Conservation (phyloP, 495 filamentous ascomycete genomes). For the Aspergillus olivimuriae region DNA sequence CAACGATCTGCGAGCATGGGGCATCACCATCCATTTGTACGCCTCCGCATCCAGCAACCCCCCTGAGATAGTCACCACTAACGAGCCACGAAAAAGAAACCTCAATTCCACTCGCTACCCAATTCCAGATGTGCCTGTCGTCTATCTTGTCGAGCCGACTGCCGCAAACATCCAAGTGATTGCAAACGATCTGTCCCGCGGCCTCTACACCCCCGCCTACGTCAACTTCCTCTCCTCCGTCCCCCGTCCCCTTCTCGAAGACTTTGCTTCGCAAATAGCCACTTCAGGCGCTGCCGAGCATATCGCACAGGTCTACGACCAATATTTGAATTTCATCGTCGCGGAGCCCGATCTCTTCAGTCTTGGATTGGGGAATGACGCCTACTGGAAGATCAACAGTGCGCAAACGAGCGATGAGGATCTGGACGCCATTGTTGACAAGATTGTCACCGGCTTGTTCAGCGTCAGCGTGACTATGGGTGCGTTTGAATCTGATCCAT, state of each 20-base stretch:
- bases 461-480: conserved; percentile 97
- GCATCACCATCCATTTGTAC: conserved; percentile 94
- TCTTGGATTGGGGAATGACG: conserved; percentile 78
- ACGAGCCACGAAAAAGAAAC: conserved; percentile 46
- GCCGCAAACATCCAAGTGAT: conserved; percentile 72
- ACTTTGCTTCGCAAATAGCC: conserved; percentile 87
- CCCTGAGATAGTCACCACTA: conserved; percentile 12
- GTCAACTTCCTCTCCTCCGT: conserved; percentile 97
- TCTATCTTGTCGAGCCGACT: conserved; percentile 92
- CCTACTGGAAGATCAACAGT: conserved; percentile 94
- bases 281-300: conserved; percentile 75
- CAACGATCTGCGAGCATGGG: conserved; percentile 84
- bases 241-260: conserved; percentile 85
- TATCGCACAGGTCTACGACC: conserved; percentile 90
- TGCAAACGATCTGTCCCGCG: conserved; percentile 77
- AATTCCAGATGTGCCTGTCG: conserved; percentile 93
- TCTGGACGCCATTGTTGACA: conserved; percentile 78
- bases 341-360: conserved; percentile 95
- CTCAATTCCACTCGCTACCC: conserved; percentile 77
- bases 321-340: conserved; percentile 97
- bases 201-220: conserved; percentile 88
- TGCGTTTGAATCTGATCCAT: conserved; percentile 25
- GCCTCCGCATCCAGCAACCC: too few relatives aligned
- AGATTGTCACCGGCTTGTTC: conserved; percentile 89
- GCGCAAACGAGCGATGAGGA: conserved; percentile 84